Evolutionary conservation across 1,284 basidiomycete species (phyloP), one percentile per base, ranked within the genome.

Genomic region (Calocybe gambosa): DNA sequence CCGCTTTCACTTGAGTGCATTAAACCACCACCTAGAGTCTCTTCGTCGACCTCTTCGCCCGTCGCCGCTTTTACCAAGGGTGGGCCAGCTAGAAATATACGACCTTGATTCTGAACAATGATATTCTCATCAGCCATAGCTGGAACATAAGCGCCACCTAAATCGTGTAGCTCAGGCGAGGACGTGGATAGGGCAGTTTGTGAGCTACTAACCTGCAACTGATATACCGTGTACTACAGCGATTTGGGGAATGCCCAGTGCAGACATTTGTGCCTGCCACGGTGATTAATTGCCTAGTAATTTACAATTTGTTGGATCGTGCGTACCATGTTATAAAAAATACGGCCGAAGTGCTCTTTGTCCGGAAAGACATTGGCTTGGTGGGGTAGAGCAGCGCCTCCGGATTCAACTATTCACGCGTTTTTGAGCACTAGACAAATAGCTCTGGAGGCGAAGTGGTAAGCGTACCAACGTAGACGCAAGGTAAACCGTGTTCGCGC

Each of bases 51-150:
- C 23, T 85, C 83, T 63, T 97, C 93, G 33, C 94, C 93, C 0
- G 93, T 93, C 0, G 93, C 94, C 0, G 93, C 94, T 62, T 93
- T 94, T 50, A 97, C 93, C 3, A 97, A 75, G 2, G 93, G 93
- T 12, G 94, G 94, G 0, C 93, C 94, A 12, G 93, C 93, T n/a
- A 97, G 75, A 70, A 96, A 97, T 57, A 97, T 96, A 36, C 80
- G 85, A 0, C 94, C 93, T 70, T 96, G 93, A 51, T 94, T 88
- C 49, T 83, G 80, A 39, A 97, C 94, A 54, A 96, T 97, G 59
- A 97, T 85, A 52, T 93, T 96, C 64, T 94, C 89, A 59, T 97
- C 93, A 1, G 92, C 90, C 91, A 97, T 95, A 1, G 93, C 92
- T 23, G 93, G 93, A 37, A 96, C 91, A 65, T 97, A 96, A 10